phyloP scores from a whole-genome alignment of 2,329 filamentous ascomycete genomes.

The Colletotrichum falcatum region DNA sequence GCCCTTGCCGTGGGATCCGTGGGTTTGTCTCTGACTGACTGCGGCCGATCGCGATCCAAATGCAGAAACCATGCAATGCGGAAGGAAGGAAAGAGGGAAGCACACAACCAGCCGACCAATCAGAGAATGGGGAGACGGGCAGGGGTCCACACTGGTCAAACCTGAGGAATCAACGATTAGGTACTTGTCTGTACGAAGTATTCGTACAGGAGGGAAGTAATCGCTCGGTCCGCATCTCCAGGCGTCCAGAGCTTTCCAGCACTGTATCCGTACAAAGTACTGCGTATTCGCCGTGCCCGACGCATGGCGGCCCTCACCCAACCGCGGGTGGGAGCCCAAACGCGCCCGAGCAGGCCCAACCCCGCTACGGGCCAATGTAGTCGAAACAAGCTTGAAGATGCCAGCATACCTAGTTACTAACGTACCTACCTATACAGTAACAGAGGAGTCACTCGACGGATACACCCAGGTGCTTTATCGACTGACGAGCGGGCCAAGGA shows the following conservation, averaged over 20 bases:
- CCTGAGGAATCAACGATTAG: constrained; percentile 5
- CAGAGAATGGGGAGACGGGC: not conserved
- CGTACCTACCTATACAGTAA: too few species aligned
- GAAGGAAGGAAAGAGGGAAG: not conserved
- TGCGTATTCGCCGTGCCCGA: constrained; percentile 11
- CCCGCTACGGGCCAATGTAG: constrained; percentile 19
- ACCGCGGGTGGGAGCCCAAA: constrained; percentile 19
- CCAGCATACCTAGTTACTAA: not conserved
- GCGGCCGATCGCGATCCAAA: constrained; percentile 32
- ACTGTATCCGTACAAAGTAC: too few species aligned
- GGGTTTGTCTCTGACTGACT: constrained; percentile 14
- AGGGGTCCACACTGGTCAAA: constrained; percentile 15
- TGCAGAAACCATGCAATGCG: not conserved
- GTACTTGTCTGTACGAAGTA: too few species aligned
- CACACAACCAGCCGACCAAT: not conserved
- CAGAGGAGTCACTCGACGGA: too few species aligned
- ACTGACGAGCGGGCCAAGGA: not conserved
- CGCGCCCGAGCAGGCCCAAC: constrained; percentile 34
- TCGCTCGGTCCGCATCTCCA: not conserved
- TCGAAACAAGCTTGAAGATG: constrained; percentile 28
- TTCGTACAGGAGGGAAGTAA: too few species aligned
- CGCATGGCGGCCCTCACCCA: constrained; percentile 3
- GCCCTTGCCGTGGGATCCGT: not conserved
- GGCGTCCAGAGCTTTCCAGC: constrained; percentile 1
- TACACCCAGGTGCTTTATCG: not conserved